Percentiles rank a stretch among this genome's conserved stretches.
Conservation (phyloP, 2,329 filamentous ascomycete genomes). For the Apiospora aurea region DNA sequence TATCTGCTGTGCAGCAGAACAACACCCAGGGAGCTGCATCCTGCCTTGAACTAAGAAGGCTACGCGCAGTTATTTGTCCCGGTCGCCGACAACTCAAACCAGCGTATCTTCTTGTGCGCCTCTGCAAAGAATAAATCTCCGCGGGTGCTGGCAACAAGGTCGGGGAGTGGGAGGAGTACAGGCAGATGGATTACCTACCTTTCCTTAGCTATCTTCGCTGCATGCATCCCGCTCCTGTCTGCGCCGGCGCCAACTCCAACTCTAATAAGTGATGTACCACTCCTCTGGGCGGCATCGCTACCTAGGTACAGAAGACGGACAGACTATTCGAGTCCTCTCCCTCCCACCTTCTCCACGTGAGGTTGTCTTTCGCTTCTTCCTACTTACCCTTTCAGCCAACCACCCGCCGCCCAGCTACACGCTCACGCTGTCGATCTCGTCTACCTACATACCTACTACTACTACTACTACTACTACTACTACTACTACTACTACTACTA, state of each 20-base stretch:
- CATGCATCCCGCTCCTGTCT: neutral
- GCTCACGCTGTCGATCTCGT: neutral
- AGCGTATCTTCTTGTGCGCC: neutral
- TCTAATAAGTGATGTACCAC: constrained; percentile 14
- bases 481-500: neutral
- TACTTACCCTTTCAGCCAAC: neutral
- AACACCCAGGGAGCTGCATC: constrained; percentile 16
- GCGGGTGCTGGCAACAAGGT: neutral
- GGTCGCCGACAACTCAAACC: neutral
- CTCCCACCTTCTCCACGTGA: neutral
- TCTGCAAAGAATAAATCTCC: neutral
- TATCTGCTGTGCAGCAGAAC: constrained; percentile 17
- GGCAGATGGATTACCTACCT: neutral
- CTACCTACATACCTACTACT: neutral
- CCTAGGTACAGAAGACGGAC: neutral
- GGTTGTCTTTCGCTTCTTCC: constrained; percentile 8
- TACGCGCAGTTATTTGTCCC: neutral
- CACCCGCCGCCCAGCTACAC: neutral
- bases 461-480: neutral
- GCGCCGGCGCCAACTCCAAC: neutral
- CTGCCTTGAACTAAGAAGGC: constrained; percentile 21
- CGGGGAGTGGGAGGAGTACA: neutral
- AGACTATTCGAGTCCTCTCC: constrained; percentile 1
- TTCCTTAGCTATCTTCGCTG: neutral
- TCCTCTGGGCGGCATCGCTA: neutral